A percentile compares a stretch with the other conserved stretches of the same genome.
Conservation (phyloP, 805 yeast genomes). For the Hanseniaspora osmophila region DNA sequence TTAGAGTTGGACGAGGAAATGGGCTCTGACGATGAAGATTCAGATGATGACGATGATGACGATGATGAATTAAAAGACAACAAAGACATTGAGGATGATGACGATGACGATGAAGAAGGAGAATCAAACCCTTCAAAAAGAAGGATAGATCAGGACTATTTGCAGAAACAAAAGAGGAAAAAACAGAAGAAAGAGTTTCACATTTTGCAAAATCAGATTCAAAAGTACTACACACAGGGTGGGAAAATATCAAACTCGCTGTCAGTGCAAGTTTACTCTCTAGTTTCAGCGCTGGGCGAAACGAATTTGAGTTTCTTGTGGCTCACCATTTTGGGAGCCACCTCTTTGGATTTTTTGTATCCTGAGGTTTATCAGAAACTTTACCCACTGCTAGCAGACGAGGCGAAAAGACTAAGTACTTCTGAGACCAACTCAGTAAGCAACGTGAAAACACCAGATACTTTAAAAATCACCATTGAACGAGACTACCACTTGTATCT, state of each 20-base stretch:
- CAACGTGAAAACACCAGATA: conserved; percentile 24
- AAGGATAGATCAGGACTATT: conserved; percentile 11
- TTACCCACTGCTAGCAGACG: conserved; percentile 66
- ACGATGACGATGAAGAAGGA: conserved; percentile 20
- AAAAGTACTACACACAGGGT: conserved; percentile 74
- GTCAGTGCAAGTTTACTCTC: conserved; percentile 66
- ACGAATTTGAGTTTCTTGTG: conserved; percentile 56
- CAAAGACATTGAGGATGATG: conserved; percentile 20
- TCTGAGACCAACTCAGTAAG: neutral
- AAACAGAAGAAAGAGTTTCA: conserved; percentile 29
- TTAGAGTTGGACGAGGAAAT: conserved; percentile 29
- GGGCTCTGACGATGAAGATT: conserved; percentile 25
- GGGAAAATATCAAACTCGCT: conserved; percentile 61
- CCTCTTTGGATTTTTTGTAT: conserved; percentile 59
- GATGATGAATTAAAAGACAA: conserved; percentile 22
- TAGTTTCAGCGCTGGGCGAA: conserved; percentile 72
- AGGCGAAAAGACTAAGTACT: conserved; percentile 56
- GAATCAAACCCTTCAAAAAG: conserved; percentile 16
- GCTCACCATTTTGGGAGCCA: conserved; percentile 80
- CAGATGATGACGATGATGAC: conserved; percentile 23
- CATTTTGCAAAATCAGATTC: conserved; percentile 41
- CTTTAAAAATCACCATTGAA: conserved; percentile 45
- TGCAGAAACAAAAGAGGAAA: conserved; percentile 20
- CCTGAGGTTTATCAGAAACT: conserved; percentile 63
- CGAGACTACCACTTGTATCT: conserved; percentile 77